Evolutionary conservation across 208 protist genomes (phyloP).

Genomic region (Porcisia hertigi): DNA sequence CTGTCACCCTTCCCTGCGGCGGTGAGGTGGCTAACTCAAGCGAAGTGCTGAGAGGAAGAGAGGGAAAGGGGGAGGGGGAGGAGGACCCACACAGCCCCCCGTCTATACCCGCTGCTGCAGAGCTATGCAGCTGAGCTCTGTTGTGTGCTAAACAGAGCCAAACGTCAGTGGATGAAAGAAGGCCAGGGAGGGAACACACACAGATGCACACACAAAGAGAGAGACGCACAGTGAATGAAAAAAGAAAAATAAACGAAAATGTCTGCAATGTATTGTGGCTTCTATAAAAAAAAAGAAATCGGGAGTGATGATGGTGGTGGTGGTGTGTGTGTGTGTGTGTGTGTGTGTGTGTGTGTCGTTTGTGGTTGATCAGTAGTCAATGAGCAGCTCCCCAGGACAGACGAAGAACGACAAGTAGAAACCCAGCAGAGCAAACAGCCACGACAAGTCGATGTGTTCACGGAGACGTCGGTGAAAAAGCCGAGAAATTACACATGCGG

Average conservation of each 20-base stretch:
- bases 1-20: background rate
- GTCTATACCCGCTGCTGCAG: no score
- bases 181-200: no score
- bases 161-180: background rate
- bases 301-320: no score
- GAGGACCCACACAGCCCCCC: no score
- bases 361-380: background rate
- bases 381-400: background rate
- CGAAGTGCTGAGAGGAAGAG: background rate
- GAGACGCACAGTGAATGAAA: no score
- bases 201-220: no score
- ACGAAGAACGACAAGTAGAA: background rate
- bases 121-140: background rate
- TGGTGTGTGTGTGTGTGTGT: no score
- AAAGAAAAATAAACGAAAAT: no score
- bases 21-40: background rate
- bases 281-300: background rate
- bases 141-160: background rate
- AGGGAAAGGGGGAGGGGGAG: background rate
- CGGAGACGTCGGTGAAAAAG: background rate
- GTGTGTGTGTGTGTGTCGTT: background rate
- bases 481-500: background rate
- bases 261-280: no score
- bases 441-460: background rate
- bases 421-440: background rate